Percentiles rank a stretch among this genome's conserved stretches.
Evolutionary conservation across 305 asterid genomes (phyloP).

Genomic region (Fraxinus greggii): DNA sequence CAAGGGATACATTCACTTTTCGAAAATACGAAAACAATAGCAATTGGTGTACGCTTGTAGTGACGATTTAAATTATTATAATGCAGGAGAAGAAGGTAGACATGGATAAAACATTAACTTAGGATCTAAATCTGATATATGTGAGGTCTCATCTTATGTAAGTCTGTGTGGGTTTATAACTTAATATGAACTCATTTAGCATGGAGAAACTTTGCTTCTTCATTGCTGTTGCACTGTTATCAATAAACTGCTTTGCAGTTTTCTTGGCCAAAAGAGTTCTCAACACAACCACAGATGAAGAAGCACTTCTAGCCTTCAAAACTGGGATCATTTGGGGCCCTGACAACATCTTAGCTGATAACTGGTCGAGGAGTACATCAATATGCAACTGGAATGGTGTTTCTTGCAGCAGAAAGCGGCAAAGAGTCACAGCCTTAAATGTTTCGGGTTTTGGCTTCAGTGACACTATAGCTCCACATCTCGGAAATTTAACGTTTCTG

Average conservation of each 20-base stretch:
- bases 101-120: background rate
- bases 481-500: conserved; percentile 39
- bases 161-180: background rate
- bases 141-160: background rate
- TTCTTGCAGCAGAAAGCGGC: conserved; percentile 1
- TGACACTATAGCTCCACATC: conserved; percentile 28
- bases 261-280: background rate
- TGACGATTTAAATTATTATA: background rate
- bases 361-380: conserved; percentile 23
- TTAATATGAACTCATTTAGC: background rate
- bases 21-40: background rate
- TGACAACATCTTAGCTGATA: background rate
- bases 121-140: background rate
- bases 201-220: background rate
- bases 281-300: conserved; percentile 15
- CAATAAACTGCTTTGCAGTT: background rate
- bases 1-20: background rate
- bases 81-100: background rate
- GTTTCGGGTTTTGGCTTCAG: conserved; percentile 16
- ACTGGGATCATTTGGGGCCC: conserved; percentile 27
- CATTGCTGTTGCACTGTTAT: background rate
- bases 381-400: conserved; percentile 37
- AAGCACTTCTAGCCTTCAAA: conserved; percentile 28
- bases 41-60: background rate
- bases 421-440: conserved; percentile 17